A percentile compares a stretch with the other conserved stretches of the same genome.
Conservation (phyloP, 192 early-diverging fungal genomes). For the Linderina pennispora region DNA sequence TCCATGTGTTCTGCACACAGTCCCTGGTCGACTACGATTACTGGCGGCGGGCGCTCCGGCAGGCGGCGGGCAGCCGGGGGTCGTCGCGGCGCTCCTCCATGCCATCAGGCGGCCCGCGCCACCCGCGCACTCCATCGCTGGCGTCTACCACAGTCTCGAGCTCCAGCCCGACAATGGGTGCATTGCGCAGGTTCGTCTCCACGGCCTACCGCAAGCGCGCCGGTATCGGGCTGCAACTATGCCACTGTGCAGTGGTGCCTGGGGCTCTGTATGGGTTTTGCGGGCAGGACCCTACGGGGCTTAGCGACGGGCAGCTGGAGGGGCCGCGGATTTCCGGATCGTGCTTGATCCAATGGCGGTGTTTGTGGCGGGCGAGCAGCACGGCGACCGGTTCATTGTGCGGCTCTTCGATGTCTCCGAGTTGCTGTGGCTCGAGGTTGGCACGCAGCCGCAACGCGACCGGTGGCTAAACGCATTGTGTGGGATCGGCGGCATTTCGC, state of each 20-base stretch:
- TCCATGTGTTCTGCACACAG: constrained; percentile 32
- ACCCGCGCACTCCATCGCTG: too few relatives aligned
- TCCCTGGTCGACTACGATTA: constrained; percentile 28
- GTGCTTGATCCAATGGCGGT: not conserved
- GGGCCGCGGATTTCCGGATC: constrained; percentile 2
- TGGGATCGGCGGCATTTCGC: constrained; percentile 5
- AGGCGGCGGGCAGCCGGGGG: constrained; percentile 7
- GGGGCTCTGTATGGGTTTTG: constrained; percentile 1
- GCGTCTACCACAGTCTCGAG: too few relatives aligned
- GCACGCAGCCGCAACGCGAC: not conserved
- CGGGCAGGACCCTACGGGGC: too few relatives aligned
- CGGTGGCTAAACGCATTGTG: constrained; percentile 15
- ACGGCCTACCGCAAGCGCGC: constrained; percentile 2
- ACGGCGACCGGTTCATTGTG: not conserved
- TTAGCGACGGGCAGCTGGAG: too few relatives aligned
- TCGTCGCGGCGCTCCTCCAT: too few relatives aligned
- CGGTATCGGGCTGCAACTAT: not conserved
- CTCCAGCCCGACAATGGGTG: too few relatives aligned
- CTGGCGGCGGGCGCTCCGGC: constrained; percentile 20
- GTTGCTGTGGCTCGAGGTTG: constrained; percentile 10
- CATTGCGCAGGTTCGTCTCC: too few relatives aligned
- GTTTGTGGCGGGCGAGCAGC: not conserved
- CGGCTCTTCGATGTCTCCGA: not conserved
- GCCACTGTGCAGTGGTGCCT: constrained; percentile 1
- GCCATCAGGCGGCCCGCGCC: too few relatives aligned